A percentile compares a stretch with the other conserved stretches of the same genome.
These are phyloP conservation scores for Dioszegia hungarica DNA, from an alignment of 768 basidiomycete genomes.

Conservation along the genomic window DNA sequence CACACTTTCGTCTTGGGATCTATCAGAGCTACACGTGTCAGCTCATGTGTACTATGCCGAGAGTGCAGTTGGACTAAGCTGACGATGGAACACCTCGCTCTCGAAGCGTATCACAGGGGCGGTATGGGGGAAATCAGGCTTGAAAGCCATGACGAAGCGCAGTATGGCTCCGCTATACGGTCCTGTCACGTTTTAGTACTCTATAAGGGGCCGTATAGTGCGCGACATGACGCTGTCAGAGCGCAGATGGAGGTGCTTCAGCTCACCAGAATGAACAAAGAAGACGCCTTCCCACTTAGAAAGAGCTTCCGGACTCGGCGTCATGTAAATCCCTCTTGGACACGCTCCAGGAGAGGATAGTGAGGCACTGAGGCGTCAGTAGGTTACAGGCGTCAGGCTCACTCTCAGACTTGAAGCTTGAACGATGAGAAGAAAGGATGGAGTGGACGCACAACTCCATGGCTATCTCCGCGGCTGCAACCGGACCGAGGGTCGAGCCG, in stretches of 20 bases:
- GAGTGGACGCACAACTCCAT: constrained; percentile 8
- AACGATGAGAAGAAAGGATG: too few relatives aligned
- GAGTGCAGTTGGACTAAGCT: constrained; percentile 4
- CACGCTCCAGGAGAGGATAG: constrained; percentile 23
- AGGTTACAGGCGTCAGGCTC: too few relatives aligned
- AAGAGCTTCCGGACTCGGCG: constrained; percentile 19
- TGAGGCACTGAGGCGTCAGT: constrained; percentile 19
- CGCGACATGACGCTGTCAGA: too few relatives aligned
- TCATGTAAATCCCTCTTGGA: constrained; percentile 37
- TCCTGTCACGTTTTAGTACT: too few relatives aligned
- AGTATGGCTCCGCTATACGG: constrained; percentile 38
- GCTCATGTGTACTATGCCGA: background rate
- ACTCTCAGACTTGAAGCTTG: too few relatives aligned
- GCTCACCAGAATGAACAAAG: constrained; percentile 36
- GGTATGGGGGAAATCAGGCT: constrained; percentile 16
- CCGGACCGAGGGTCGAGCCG: too few relatives aligned
- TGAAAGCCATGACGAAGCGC: constrained; percentile 28
- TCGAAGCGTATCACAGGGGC: constrained; percentile 28
- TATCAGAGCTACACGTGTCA: constrained; percentile 24
- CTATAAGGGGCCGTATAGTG: too few relatives aligned
- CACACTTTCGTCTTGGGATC: constrained; percentile 39
- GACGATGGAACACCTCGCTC: constrained; percentile 42
- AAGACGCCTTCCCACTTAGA: constrained; percentile 36
- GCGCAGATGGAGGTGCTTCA: too few relatives aligned
- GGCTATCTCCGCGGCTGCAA: constrained; percentile 7